Percentiles rank a stretch among this genome's conserved stretches.
Evolutionary conservation across 768 basidiomycete genomes (phyloP).

Genomic region (Xerocomellus dryophilus): DNA sequence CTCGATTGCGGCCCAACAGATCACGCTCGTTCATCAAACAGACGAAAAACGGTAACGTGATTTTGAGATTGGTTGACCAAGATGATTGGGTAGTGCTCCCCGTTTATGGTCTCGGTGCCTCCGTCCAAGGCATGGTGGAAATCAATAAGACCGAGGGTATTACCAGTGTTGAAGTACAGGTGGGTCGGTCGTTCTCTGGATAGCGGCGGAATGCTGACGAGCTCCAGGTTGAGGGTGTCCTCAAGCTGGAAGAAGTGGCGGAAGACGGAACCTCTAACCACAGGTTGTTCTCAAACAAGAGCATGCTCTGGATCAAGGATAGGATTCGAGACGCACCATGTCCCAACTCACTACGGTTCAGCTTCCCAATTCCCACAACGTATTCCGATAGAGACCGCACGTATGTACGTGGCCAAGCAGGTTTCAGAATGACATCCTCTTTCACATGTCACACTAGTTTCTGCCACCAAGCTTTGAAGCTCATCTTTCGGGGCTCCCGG

Average conservation of each 20-base stretch:
- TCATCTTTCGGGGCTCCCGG: constrained; percentile 67
- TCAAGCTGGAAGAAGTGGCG: constrained; percentile 59
- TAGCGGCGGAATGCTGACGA: not conserved
- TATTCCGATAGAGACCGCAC: constrained; percentile 54
- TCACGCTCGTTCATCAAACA: constrained; percentile 56
- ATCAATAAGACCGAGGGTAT: constrained; percentile 54
- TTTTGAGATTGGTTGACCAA: constrained; percentile 52
- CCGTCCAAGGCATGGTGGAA: constrained; percentile 56
- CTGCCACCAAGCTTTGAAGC: constrained; percentile 70
- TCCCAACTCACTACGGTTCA: constrained; percentile 53
- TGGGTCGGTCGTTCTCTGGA: constrained; percentile 20
- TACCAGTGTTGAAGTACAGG: constrained; percentile 64
- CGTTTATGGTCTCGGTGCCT: constrained; percentile 50
- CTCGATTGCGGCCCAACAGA: constrained; percentile 35
- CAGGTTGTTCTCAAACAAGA: constrained; percentile 50
- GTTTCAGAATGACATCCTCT: not conserved
- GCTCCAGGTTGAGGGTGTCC: constrained; percentile 56
- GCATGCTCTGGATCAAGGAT: constrained; percentile 58
- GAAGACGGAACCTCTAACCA: constrained; percentile 59
- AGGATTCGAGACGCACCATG: constrained; percentile 40
- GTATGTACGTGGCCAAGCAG: constrained; percentile 47
- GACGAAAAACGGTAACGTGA: constrained; percentile 50
- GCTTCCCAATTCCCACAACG: constrained; percentile 52
- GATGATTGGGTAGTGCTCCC: constrained; percentile 51
- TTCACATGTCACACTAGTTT: constrained; percentile 38